Conservation (phyloP, 192 early-diverging fungal genomes). For the Linderina pennispora region DNA sequence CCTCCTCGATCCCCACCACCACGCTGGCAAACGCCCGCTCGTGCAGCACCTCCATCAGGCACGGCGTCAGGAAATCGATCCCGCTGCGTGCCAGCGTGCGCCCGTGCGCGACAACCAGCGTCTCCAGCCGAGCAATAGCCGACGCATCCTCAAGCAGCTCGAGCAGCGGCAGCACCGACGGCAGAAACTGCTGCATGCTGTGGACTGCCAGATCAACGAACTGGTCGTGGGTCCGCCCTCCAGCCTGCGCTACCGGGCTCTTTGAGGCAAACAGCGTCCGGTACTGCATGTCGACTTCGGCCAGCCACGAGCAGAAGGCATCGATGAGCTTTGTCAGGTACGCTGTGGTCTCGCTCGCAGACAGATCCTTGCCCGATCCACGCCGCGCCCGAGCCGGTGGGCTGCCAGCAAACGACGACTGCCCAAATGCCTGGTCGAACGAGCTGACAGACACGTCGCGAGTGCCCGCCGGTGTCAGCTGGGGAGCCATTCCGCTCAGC, state of each 20-base stretch:
- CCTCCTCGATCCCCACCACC: conserved; percentile 20
- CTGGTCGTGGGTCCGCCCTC: conserved; percentile 1
- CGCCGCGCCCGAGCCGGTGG: neutral
- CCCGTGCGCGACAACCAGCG: conserved; percentile 19
- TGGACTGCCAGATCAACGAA: conserved; percentile 28
- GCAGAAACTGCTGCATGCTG: conserved; percentile 22
- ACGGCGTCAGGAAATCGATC: conserved; percentile 25
- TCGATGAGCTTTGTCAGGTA: conserved; percentile 30
- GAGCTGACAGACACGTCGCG: too few relatives aligned
- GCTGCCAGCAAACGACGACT: neutral
- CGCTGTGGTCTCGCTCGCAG: conserved; percentile 18
- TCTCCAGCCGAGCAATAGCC: conserved; percentile 16
- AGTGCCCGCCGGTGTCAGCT: too few relatives aligned
- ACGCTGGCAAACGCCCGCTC: conserved; percentile 41
- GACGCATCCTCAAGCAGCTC: conserved; percentile 26
- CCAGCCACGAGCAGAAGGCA: conserved; percentile 31
- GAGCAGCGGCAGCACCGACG: conserved; percentile 12
- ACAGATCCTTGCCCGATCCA: neutral
- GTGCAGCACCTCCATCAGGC: conserved; percentile 11
- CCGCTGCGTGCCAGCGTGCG: conserved; percentile 13
- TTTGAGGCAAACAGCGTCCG: conserved; percentile 20
- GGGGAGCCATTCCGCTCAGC: conserved; percentile 18
- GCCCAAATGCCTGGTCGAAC: neutral
- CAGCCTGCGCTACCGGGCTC: neutral
- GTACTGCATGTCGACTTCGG: conserved; percentile 37